Percentiles rank a stretch among this genome's conserved stretches.
Conservation (phyloP, 1,284 basidiomycete genomes). For the Ganoderma multipileum region DNA sequence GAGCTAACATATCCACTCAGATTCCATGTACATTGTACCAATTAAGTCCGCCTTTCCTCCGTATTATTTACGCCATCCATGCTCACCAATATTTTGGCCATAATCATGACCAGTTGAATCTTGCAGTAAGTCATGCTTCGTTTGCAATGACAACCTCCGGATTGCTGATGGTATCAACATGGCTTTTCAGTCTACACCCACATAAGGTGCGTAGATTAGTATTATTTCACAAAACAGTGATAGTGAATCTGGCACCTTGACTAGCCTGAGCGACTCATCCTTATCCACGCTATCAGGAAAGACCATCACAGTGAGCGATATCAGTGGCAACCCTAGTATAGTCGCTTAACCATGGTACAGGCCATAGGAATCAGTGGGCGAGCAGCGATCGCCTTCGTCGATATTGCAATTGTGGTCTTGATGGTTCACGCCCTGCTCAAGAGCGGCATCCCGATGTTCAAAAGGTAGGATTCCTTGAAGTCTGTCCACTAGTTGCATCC, state of each 20-base stretch:
- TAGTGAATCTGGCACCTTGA: background rate
- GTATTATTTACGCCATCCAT: background rate
- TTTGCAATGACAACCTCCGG: too few species aligned
- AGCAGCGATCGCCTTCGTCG: slow-evolving; percentile 3
- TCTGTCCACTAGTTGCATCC: background rate
- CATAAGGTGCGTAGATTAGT: background rate
- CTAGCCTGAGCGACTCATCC: background rate
- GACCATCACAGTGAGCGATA: background rate
- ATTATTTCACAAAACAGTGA: background rate
- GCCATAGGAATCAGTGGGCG: background rate
- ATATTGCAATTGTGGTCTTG: slow-evolving; percentile 3
- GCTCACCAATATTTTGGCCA: background rate
- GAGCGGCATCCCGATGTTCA: background rate
- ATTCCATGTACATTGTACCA: background rate
- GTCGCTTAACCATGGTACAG: background rate
- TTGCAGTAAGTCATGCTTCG: background rate
- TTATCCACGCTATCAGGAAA: background rate
- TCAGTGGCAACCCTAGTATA: too few species aligned
- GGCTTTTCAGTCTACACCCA: background rate
- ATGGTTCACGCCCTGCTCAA: slow-evolving; percentile 4
- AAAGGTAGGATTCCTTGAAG: background rate
- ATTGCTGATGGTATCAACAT: too few species aligned
- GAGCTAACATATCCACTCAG: background rate
- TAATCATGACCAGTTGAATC: background rate
- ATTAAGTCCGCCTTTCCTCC: background rate